Base-by-base conservation (phyloP, 176 grass and related monocot genomes). In the Musa acuminata region DNA sequence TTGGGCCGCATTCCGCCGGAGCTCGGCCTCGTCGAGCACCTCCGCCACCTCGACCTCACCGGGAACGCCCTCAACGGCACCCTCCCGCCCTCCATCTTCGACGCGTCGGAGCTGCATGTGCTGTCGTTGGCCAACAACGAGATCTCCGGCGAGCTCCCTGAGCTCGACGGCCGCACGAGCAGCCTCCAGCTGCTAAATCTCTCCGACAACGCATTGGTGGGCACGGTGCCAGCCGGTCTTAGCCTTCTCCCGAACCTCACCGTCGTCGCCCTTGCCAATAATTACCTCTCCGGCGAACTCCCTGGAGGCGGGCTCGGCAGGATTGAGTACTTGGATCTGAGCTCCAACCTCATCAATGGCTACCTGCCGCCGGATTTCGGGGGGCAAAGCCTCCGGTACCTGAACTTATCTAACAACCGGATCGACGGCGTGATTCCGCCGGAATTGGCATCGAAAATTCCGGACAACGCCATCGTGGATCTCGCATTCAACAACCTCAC, bases 31-130 rank as follows among this genome's bases (percentile, higher is more conserved):
- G 10, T 99, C 63, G 87, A 89, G 76, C 88, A 89, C 80, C 95
- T 99, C 64, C 90, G 79, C 51, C 88, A 91, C 79, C 84, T 99
- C 48, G 95, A 99, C 69, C 88, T 99, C 74, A 94, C 95, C 54
- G 88, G 95, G 9, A 99, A 99, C 62, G 81, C 80, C 48, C 89
- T 99, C 21, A 94, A 87, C 73, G 95, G 88, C 53, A 84, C 69
- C 58, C 17, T 99, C 23, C 80, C 88, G 4, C 17, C 8, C 13
- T 84, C 82, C 51, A 81, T 99, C 0, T 82, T 94, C 35, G 82
- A 86, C 75, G 82, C 86, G 23, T 76, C 82, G 17, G 91, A 89
- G 80, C 85, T 99, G 14, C 91, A 73, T 1, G 71, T 94, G 27
- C 84, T 99, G 58, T 94, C 88, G 24, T 86, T 99, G 20, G 88